Conservation (phyloP, 1,284 basidiomycete species). For the Pyrrhoderma noxium region DNA sequence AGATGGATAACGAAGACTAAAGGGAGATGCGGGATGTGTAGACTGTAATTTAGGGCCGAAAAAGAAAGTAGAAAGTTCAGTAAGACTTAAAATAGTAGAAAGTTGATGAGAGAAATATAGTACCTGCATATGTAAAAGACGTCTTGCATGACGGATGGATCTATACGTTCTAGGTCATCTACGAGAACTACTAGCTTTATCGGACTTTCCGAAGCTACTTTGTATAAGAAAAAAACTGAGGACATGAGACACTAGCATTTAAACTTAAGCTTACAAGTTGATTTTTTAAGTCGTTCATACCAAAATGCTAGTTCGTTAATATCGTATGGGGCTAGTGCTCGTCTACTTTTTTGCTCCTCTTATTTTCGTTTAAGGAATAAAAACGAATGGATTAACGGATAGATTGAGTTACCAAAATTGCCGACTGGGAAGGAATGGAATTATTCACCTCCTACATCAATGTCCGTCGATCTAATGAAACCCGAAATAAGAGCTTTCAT, state of each 20-base stretch:
- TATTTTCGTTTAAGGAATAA: not conserved
- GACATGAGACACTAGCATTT: no score
- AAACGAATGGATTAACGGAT: not conserved
- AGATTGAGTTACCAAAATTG: conserved; percentile 18
- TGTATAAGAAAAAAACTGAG: not conserved
- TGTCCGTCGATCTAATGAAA: conserved; percentile 36
- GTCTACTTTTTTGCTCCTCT: conserved; percentile 19
- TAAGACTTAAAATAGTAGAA: not conserved
- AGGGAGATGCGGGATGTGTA: conserved; percentile 43
- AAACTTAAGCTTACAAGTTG: conserved; percentile 28
- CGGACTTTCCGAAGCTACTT: conserved; percentile 19
- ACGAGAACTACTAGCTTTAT: conserved; percentile 47
- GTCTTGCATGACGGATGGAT: conserved; percentile 51
- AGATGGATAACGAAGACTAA: conserved; percentile 53
- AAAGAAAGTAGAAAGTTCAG: conserved; percentile 24
- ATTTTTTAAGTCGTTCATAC: conserved; percentile 38
- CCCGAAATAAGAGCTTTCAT: conserved; percentile 53
- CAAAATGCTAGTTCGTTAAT: conserved; percentile 50
- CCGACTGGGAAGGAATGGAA: no score
- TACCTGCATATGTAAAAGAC: conserved; percentile 65
- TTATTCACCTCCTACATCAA: conserved; percentile 27
- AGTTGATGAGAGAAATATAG: conserved; percentile 1
- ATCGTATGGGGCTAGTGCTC: conserved; percentile 50
- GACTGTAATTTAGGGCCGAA: no score
- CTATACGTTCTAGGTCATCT: conserved; percentile 66